Percentiles rank a stretch among this genome's conserved stretches.
phyloP scores from a whole-genome alignment of 352 stramenopile genomes.

The Phytopythium chamaehyphon region DNA sequence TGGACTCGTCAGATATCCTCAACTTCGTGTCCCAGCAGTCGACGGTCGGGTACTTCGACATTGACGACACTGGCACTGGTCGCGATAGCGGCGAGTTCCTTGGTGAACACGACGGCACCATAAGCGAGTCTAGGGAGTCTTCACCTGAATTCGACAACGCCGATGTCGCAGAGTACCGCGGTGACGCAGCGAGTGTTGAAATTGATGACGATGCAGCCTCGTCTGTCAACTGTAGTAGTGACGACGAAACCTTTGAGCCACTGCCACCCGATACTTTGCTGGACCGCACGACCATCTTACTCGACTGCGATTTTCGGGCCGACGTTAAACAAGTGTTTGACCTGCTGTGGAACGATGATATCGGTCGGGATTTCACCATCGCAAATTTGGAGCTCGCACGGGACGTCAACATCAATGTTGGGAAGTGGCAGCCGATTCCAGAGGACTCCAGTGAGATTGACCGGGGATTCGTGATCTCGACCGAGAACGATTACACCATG shows the following conservation, averaged over 20 bases:
- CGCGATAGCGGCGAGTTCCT: slow-evolving; percentile 4
- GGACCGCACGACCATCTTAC: slow-evolving; percentile 53
- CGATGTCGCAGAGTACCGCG: slow-evolving; percentile 9
- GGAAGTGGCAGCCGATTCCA: slow-evolving; percentile 48
- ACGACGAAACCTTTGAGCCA: slow-evolving; percentile 60
- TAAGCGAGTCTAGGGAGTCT: background rate
- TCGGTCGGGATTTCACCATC: slow-evolving; percentile 42
- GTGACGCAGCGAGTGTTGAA: slow-evolving; percentile 3
- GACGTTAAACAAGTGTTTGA: slow-evolving; percentile 67
- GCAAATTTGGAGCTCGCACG: slow-evolving; percentile 50
- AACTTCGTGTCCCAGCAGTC: slow-evolving; percentile 19
- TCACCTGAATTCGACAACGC: slow-evolving; percentile 10
- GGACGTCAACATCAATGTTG: slow-evolving; percentile 66
- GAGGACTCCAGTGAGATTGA: slow-evolving; percentile 17
- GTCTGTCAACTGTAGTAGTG: slow-evolving; percentile 14
- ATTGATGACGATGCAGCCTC: slow-evolving; percentile 4
- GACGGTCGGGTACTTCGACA: slow-evolving; percentile 44
- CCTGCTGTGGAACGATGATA: slow-evolving; percentile 57
- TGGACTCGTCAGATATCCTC: slow-evolving; percentile 4
- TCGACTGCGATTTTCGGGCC: slow-evolving; percentile 66
- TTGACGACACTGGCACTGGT: slow-evolving; percentile 26
- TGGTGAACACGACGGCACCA: background rate
- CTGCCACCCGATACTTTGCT: slow-evolving; percentile 47
- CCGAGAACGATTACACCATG: slow-evolving; percentile 42
- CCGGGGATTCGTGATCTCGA: slow-evolving; percentile 44